Conservation (phyloP, 768 basidiomycete species). For the Suillus cothurnatus region DNA sequence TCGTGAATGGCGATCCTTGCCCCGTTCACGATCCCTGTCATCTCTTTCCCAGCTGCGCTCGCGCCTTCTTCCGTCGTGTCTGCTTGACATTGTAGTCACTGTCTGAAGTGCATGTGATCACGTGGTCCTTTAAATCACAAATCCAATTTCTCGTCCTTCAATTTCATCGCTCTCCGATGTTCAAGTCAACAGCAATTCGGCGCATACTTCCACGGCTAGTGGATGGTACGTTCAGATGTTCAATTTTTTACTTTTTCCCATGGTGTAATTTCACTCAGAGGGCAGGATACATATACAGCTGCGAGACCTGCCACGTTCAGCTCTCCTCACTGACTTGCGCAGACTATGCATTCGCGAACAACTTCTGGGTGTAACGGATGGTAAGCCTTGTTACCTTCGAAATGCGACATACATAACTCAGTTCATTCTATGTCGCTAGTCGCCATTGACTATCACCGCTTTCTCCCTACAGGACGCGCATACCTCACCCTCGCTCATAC, state of each 20-base stretch:
- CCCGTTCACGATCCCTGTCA: slow-evolving; percentile 47
- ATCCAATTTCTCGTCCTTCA: background rate
- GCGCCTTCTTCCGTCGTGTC: slow-evolving; percentile 53
- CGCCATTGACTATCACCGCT: slow-evolving; percentile 58
- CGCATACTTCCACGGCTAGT: slow-evolving; percentile 12
- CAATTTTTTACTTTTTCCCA: background rate
- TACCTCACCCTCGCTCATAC: slow-evolving; percentile 55
- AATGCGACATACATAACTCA: background rate
- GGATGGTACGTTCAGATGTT: slow-evolving; percentile 19
- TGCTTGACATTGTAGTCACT: slow-evolving; percentile 59
- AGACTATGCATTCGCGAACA: slow-evolving; percentile 43
- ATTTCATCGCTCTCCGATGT: slow-evolving; percentile 13
- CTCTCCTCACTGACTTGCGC: slow-evolving; percentile 57
- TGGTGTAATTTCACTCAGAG: slow-evolving; percentile 17
- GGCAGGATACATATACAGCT: slow-evolving; percentile 47
- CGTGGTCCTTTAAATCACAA: slow-evolving; percentile 17
- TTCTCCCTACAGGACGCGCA: slow-evolving; percentile 61
- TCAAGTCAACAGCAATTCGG: slow-evolving; percentile 24
- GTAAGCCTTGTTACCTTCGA: slow-evolving; percentile 18
- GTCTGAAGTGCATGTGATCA: slow-evolving; percentile 26
- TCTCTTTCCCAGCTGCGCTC: slow-evolving; percentile 66
- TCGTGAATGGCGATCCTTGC: slow-evolving; percentile 47
- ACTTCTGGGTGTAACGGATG: slow-evolving; percentile 48
- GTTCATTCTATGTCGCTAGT: slow-evolving; percentile 39
- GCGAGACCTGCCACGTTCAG: slow-evolving; percentile 50